Evolutionary conservation across 257 asterid genomes (phyloP).

Genomic region (Solanum rostratum): DNA sequence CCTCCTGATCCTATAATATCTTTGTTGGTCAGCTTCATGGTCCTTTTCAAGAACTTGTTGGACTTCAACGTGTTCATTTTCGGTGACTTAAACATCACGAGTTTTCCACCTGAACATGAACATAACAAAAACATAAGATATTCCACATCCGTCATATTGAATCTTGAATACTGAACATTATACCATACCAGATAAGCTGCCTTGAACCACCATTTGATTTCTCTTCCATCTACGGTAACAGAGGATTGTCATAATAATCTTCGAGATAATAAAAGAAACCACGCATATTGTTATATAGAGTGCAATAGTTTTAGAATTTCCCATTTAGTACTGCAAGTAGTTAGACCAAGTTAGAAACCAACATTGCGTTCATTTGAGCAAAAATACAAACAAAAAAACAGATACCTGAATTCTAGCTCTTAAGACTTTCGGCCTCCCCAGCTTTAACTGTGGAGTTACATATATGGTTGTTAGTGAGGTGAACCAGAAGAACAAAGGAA

Average conservation of each 20-base stretch:
- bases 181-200: slow-evolving; percentile 34
- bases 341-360: background rate
- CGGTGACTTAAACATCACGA: slow-evolving; percentile 56
- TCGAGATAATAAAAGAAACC: slow-evolving; percentile 50
- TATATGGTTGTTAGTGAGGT: background rate
- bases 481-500: background rate
- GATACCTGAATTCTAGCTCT: background rate
- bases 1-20: slow-evolving; percentile 89
- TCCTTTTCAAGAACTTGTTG: slow-evolving; percentile 43
- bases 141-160: background rate
- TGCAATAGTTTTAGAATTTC: slow-evolving; percentile 13
- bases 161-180: background rate
- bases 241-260: slow-evolving; percentile 50
- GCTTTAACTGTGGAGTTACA: background rate
- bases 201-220: slow-evolving; percentile 44
- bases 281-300: slow-evolving; percentile 62
- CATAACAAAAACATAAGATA: background rate
- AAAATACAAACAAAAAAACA: background rate
- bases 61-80: slow-evolving; percentile 36
- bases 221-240: slow-evolving; percentile 76
- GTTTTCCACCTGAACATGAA: slow-evolving; percentile 59
- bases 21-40: slow-evolving; percentile 61
- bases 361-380: background rate
- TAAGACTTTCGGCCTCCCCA: background rate
- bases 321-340: slow-evolving; percentile 22